These are phyloP conservation scores for Trichosporon sp. DNA, from an alignment of 1,284 basidiomycete genomes.

Conservation along the genomic window DNA sequence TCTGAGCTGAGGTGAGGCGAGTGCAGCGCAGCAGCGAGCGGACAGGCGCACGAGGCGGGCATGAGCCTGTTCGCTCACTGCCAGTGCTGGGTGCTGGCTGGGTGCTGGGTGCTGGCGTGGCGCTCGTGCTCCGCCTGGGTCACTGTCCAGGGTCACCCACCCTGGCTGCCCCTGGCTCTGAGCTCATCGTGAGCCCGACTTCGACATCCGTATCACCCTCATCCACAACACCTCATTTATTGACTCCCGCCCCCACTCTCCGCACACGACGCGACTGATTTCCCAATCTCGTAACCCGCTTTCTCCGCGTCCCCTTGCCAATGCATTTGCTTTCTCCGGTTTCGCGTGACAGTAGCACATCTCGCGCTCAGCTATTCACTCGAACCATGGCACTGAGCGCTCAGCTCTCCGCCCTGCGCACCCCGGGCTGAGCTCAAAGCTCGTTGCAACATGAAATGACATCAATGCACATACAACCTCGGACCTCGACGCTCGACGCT, in stretches of 20 bases:
- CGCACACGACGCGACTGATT: neutral
- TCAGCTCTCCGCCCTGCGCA: neutral
- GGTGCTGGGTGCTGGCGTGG: neutral
- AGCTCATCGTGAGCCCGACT: neutral
- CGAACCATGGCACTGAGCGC: too few relatives aligned
- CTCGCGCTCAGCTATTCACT: neutral
- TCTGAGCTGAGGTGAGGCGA: neutral
- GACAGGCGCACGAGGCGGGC: neutral
- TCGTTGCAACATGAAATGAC: neutral
- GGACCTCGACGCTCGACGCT: conserved; percentile 6
- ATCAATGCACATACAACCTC: neutral
- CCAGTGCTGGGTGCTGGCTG: neutral
- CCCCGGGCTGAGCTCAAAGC: neutral
- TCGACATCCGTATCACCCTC: neutral
- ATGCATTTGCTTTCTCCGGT: neutral
- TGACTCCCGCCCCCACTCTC: neutral
- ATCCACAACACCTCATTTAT: neutral
- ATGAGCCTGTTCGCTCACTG: neutral
- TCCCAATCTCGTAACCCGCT: neutral
- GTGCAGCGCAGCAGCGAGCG: neutral
- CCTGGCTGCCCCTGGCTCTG: neutral
- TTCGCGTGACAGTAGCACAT: neutral
- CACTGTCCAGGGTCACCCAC: neutral
- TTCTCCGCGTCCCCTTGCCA: neutral
- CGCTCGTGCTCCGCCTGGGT: neutral